Evolutionary conservation across 257 asterid species (phyloP).

Genomic region (Osmanthus fragrans): DNA sequence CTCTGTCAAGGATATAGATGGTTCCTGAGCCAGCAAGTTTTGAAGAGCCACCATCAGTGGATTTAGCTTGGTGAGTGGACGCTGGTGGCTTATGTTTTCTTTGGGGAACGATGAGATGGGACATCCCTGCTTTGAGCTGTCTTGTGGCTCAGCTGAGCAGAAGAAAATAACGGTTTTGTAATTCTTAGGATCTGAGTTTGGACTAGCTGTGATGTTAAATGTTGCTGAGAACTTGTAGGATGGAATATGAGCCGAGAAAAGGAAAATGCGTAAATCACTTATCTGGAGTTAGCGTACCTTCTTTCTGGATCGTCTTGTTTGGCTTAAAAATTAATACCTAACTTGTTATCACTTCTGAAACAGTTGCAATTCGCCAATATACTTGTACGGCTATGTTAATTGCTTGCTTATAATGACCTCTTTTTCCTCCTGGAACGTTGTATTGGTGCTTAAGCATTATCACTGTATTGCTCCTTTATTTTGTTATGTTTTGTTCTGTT

Average conservation of each 20-base stretch:
- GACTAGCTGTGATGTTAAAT: not conserved
- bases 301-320: not conserved
- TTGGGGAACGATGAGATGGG: not conserved
- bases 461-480: too few species aligned
- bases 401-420: too few species aligned
- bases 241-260: not conserved
- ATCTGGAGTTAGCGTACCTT: not conserved
- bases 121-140: not conserved
- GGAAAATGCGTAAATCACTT: not conserved
- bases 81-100: not conserved
- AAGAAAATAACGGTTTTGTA: not conserved
- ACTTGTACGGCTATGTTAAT: not conserved
- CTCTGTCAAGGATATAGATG: constrained; percentile 29
- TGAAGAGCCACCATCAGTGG: not conserved
- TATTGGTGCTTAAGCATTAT: not conserved
- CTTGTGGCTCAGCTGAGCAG: not conserved
- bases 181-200: not conserved
- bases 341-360: not conserved
- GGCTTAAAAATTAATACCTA: not conserved
- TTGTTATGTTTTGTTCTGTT: too few species aligned
- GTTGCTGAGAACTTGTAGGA: not conserved
- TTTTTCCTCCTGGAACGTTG: too few species aligned
- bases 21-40: not conserved
- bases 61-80: not conserved
- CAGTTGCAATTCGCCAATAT: not conserved